Evolutionary conservation across 257 asterid species (phyloP).

Genomic region (Catharanthus roseus): DNA sequence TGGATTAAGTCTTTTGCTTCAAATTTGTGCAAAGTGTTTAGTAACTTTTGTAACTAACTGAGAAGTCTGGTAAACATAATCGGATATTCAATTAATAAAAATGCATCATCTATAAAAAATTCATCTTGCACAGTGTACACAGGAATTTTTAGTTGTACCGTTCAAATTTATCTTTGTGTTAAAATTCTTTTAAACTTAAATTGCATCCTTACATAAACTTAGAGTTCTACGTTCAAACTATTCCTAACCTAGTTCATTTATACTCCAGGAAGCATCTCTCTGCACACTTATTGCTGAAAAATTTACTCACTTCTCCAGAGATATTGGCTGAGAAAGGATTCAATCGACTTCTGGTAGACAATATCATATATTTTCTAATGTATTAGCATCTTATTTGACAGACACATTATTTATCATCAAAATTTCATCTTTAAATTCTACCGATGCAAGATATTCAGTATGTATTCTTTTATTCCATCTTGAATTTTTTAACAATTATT

Average conservation of each 20-base stretch:
- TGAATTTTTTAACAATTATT: not conserved
- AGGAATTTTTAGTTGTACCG: not conserved
- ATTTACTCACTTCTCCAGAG: conserved; percentile 53
- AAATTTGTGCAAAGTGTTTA: not conserved
- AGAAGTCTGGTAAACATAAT: not conserved
- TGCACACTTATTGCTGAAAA: conserved; percentile 68
- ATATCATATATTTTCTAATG: not conserved
- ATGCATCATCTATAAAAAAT: not conserved
- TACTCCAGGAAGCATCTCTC: conserved; percentile 64
- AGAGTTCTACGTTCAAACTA: conserved; percentile 1
- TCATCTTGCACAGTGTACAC: not conserved
- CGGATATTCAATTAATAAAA: not conserved
- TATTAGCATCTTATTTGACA: not conserved
- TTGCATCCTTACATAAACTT: not conserved
- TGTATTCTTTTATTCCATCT: not conserved
- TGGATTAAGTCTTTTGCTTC: not conserved
- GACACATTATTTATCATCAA: not conserved
- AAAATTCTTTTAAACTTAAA: not conserved
- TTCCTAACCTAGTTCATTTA: not conserved
- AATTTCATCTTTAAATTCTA: not conserved
- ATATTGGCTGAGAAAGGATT: conserved; percentile 71
- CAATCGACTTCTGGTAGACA: conserved; percentile 69
- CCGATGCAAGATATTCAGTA: no score
- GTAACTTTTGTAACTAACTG: not conserved
- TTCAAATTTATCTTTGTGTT: not conserved